Base-by-base conservation (phyloP, 2,329 filamentous ascomycete species). In the Ceratocystis albifundus region DNA sequence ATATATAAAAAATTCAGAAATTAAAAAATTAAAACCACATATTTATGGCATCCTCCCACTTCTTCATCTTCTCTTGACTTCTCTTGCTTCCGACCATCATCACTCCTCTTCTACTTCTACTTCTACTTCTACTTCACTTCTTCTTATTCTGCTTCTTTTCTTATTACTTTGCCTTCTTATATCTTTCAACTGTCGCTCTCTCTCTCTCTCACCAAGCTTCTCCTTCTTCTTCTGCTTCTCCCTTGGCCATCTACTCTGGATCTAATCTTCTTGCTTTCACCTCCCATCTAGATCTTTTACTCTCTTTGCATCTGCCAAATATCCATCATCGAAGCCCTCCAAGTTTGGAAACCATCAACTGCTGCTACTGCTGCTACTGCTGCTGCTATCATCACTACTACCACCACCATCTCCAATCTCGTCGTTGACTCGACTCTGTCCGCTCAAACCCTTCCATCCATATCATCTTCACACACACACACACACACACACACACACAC, bases 21-120 rank as follows among this genome's bases (percentile, higher is more conserved):
- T 36, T 20, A 65, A 65, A 25, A 61, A 61, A 62, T n/a, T n/a
- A 66, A 66, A 66, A 66, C 45, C 61, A 66, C 65, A 66, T 66
- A 66, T 66, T 41, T 66, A 22, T 32, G 28, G 36, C 36, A 28
- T 48, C 41, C 59, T 25, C 65, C 65, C 65, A 57, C 45, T 41
- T 63, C 20, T 46, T 62, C 41, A 17, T 15, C 28, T 30, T 50
- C n/a, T 28, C n/a, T 22, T 62, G 10, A 41, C 10, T 41, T 41
- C 36, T 28, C 22, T 5, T 17, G 22, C 25, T 57, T 20, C 3
- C 64, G 55, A 3, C 22, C 15, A 48, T 17, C 32, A 55, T 64
- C 48, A 45, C 41, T 55, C 41, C 22, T 62, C 32, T 12, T 44
- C 32, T 12, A 20, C 30, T 20, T 55, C 28, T 22, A 28, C 25